Base-by-base conservation (phyloP, 2,329 filamentous ascomycete species). In the Madurella mycetomatis region DNA sequence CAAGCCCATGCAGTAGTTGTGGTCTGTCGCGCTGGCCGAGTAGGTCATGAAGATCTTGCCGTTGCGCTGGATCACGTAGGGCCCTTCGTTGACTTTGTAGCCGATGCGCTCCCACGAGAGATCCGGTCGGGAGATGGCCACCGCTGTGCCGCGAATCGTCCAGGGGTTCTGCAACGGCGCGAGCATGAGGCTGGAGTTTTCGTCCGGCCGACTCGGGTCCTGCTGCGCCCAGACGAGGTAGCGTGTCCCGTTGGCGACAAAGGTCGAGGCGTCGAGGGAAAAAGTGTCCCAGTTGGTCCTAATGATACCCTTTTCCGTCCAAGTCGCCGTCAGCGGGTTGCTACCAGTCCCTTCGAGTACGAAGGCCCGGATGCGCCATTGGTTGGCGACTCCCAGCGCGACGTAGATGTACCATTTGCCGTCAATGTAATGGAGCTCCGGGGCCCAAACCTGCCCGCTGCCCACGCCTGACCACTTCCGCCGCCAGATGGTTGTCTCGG, bases 401-500 rank as follows among this genome's bases (percentile, higher is more conserved):
- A 76, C 60, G 64, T 81, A 81, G 56, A 81, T 70, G 64, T 80
- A 82, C 79, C 79, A 82, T 18, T 71, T 71, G 0, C 73, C 75
- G 39, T 73, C 66, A 25, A 82, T 68, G 46, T 66, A 66, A 62
- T 82, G 79, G 0, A 82, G 69, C 67, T 82, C 79, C 0, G 79
- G 79, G 0, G 79, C 79, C 79, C 79, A 82, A 32, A 82, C 61
- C 47, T 67, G 58, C 72, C 73, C 41, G 67, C 73, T 8, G 70
- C 72, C 69, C 73, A 75, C 70, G 54, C 72, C 66, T 12, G 71
- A 72, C 0, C 72, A 66, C 31, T 62, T 63, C 12, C 77, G 74
- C 17, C 70, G 69, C 69, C 69, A 65, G 17, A 66, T 61, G n/a
- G 58, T 64, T 1, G 60, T 61, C 41, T 65, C 60, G n/a, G 60